phyloP scores from a whole-genome alignment of 2,329 filamentous ascomycete genomes.

The Waltergamsia citrina region DNA sequence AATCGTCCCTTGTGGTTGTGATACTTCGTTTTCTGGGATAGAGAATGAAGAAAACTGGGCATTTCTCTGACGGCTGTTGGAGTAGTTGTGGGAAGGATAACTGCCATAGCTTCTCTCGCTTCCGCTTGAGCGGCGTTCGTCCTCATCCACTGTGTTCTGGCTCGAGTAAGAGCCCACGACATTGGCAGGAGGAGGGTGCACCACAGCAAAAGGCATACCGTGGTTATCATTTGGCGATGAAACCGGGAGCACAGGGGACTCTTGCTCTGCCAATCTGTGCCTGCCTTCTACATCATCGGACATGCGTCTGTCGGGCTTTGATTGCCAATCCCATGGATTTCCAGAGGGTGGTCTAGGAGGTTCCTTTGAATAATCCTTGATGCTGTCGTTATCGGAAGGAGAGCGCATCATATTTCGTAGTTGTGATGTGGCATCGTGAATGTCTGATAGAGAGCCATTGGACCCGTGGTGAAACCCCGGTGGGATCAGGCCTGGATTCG shows the following conservation, averaged over 20 bases:
- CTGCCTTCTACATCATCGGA: slow-evolving; percentile 8
- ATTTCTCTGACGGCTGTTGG: too few species aligned
- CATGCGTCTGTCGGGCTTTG: slow-evolving; percentile 8
- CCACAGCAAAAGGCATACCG: background rate
- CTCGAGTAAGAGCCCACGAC: background rate
- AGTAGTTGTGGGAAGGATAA: too few species aligned
- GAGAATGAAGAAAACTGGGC: slow-evolving; percentile 2
- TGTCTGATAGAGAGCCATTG: slow-evolving; percentile 8
- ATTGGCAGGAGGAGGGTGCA: background rate
- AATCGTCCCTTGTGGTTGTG: background rate
- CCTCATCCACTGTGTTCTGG: background rate
- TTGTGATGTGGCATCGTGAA: slow-evolving; percentile 18
- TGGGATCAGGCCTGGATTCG: slow-evolving; percentile 5
- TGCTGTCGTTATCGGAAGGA: background rate
- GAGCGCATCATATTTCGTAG: slow-evolving; percentile 14
- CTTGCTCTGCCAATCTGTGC: background rate
- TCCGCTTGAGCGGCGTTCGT: background rate
- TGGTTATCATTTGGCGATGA: background rate
- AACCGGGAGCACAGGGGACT: slow-evolving; percentile 4
- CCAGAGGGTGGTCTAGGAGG: slow-evolving; percentile 24
- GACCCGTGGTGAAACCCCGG: background rate
- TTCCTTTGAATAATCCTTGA: slow-evolving; percentile 4
- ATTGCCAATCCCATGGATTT: slow-evolving; percentile 38
- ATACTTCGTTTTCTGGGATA: slow-evolving; percentile 2
- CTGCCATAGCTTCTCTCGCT: too few species aligned